A percentile compares a stretch with the other conserved stretches of the same genome.
phyloP scores from a whole-genome alignment of 129 eudicot genomes.

The Cynara cardunculus region DNA sequence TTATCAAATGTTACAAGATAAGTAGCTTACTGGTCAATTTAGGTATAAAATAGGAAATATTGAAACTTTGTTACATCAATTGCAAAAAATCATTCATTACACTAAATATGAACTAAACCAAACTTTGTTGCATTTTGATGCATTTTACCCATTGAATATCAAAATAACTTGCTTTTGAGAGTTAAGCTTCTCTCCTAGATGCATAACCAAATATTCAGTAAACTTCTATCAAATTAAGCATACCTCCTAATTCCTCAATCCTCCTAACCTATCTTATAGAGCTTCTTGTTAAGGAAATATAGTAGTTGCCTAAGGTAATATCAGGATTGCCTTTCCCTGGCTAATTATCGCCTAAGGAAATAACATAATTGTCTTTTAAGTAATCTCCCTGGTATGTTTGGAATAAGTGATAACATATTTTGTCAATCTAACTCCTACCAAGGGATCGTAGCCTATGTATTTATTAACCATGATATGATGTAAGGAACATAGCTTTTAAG shows the following conservation, averaged over 20 bases:
- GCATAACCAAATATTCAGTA: not conserved
- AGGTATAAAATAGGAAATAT: not conserved
- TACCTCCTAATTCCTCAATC: not conserved
- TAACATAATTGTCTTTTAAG: not conserved
- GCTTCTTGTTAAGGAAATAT: not conserved
- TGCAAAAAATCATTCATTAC: not conserved
- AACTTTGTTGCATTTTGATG: not conserved
- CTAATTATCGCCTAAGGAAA: not conserved
- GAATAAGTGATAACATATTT: not conserved
- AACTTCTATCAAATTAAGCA: not conserved
- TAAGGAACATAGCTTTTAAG: not conserved
- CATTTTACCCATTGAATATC: not conserved
- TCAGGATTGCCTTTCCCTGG: not conserved
- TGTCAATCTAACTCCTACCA: not conserved
- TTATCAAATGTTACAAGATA: not conserved
- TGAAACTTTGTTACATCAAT: not conserved
- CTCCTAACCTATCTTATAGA: not conserved
- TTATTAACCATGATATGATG: not conserved
- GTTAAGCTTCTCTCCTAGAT: not conserved
- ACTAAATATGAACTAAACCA: not conserved
- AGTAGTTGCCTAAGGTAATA: not conserved
- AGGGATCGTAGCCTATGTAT: not conserved
- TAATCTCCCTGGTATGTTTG: not conserved
- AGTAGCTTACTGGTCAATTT: not conserved
- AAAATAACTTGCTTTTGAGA: not conserved